Conservation (phyloP, 208 protist species). For the Entamoeba dispar region DNA sequence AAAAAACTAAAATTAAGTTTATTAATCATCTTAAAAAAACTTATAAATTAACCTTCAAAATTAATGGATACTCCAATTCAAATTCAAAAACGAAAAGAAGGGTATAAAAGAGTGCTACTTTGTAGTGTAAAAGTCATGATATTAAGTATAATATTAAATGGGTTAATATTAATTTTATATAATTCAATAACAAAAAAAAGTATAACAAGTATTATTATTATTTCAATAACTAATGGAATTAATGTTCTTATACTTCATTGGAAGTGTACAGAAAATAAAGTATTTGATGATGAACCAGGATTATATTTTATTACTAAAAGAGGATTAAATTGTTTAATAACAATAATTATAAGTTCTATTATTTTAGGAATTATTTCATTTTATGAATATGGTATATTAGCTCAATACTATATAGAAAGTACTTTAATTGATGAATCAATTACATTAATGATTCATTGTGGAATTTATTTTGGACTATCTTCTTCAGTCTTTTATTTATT, state of each 20-base stretch:
- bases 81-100: too few relatives aligned
- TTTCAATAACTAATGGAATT: too few relatives aligned
- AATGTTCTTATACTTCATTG: too few relatives aligned
- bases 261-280: too few relatives aligned
- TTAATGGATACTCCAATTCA: too few relatives aligned
- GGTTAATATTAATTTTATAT: background rate
- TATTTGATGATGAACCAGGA: background rate
- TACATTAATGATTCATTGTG: background rate
- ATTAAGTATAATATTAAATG: too few relatives aligned
- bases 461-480: background rate
- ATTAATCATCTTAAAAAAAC: too few relatives aligned
- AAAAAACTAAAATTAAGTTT: too few relatives aligned
- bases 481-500: background rate
- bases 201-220: background rate
- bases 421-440: background rate
- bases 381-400: background rate
- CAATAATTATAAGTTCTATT: background rate
- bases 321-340: background rate
- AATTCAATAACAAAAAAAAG: background rate
- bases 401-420: background rate
- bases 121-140: too few relatives aligned
- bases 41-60: too few relatives aligned
- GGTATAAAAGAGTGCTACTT: too few relatives aligned
- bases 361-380: background rate
- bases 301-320: background rate